Evolutionary conservation across 2,329 filamentous ascomycete species (phyloP).

Genomic region (Cyanodermella asteris): DNA sequence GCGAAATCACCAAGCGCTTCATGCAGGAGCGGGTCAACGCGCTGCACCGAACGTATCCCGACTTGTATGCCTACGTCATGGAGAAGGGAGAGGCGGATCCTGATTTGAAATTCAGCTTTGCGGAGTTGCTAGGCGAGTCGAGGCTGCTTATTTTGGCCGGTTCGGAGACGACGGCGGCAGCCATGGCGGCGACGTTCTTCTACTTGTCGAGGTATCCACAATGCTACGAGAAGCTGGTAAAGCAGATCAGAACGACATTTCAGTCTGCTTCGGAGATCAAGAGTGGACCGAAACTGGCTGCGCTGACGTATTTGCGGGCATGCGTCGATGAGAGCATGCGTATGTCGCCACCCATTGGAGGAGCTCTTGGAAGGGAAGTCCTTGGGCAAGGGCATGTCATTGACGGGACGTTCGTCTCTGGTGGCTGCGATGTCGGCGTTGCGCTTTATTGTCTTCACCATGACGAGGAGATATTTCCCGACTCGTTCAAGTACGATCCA

Average conservation of each 20-base stretch:
- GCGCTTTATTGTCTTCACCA: constrained; percentile 24
- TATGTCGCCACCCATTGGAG: constrained; percentile 13
- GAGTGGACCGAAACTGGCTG: constrained; percentile 13
- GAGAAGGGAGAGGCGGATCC: no score
- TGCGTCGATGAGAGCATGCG: constrained; percentile 19
- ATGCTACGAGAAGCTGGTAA: constrained; percentile 12
- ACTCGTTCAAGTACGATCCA: constrained; percentile 10
- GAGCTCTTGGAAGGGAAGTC: constrained; percentile 13
- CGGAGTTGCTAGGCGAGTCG: constrained; percentile 27
- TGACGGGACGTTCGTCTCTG: constrained; percentile 13
- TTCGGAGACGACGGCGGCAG: constrained; percentile 25
- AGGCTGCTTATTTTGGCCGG: constrained; percentile 20
- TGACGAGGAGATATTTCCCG: constrained; percentile 12
- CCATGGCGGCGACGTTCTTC: constrained; percentile 20
- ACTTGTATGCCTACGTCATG: no score
- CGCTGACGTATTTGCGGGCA: constrained; percentile 20
- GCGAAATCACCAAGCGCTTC: no score
- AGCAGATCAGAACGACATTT: constrained; percentile 15
- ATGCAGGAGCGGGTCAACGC: no score
- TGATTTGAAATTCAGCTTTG: constrained; percentile 20
- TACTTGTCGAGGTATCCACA: constrained; percentile 17
- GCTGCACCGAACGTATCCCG: no score
- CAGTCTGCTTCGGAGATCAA: constrained; percentile 1
- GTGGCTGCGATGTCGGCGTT: constrained; percentile 19
- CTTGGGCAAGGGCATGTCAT: constrained; percentile 12